Percentiles rank a stretch among this genome's conserved stretches.
Conservation (phyloP, 345 rosid species). For the Raphanus raphanistrum region DNA sequence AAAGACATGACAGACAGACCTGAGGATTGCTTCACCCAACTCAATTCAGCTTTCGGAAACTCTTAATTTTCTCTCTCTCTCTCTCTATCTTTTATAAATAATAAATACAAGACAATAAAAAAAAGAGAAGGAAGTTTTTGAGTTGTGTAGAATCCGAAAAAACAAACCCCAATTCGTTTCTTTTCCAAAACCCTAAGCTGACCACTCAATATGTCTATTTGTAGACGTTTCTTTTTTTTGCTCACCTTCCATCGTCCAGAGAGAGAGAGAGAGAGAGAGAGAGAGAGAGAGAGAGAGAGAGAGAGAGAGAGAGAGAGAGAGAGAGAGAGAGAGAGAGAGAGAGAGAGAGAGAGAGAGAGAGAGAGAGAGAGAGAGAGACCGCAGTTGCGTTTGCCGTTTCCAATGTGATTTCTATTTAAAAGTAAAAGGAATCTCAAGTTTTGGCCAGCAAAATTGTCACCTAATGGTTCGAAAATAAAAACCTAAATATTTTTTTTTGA, state of each 20-base stretch:
- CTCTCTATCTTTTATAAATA: too few relatives aligned
- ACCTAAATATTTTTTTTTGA: background rate
- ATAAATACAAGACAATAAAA: constrained; percentile 5
- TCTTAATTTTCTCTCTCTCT: too few relatives aligned
- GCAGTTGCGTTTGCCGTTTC: constrained; percentile 19
- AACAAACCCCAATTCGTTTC: constrained; percentile 41
- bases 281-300: too few relatives aligned
- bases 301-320: too few relatives aligned
- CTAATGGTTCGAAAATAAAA: background rate
- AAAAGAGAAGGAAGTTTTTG: constrained; percentile 1
- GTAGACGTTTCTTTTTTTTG: constrained; percentile 52
- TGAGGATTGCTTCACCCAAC: constrained; percentile 49
- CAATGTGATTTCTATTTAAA: background rate
- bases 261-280: background rate
- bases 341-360: too few relatives aligned
- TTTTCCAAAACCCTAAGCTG: constrained; percentile 41
- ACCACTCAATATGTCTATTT: constrained; percentile 46
- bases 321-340: too few relatives aligned
- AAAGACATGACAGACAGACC: constrained; percentile 54
- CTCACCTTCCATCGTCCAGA: constrained; percentile 26
- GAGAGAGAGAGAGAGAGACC: too few relatives aligned
- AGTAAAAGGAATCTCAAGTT: background rate
- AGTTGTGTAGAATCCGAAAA: constrained; percentile 52
- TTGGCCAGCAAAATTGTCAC: background rate
- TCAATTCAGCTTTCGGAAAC: constrained; percentile 71